Evolutionary conservation across 371 early-diverging fungal genomes (phyloP), one percentile per base, ranked within the genome.

Genomic region (Gilbertella persicaria): DNA sequence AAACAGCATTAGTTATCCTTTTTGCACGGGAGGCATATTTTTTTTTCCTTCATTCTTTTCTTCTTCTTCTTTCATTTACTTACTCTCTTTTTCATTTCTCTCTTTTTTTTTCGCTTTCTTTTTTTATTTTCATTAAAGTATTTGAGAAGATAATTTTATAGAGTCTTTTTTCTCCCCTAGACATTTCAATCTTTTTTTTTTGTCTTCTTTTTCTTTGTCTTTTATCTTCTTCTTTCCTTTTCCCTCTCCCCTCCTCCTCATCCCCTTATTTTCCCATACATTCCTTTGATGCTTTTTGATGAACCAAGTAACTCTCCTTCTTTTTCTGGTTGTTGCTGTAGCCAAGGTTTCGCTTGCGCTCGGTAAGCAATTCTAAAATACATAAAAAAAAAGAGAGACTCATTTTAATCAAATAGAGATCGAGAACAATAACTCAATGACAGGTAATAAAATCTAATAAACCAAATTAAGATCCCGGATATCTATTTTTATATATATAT

Each of bases 281-380:
- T 61, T 60, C 56, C 53, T 53, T 57, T 60, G 56, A 57, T 64
- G 53, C 62, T 55, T 41, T 64, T 71, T 71, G 67, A 71, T 71
- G 71, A 64, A 62, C 57, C 64, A 61, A 60, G 37, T 49, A 61
- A 63, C 62, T 53, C 61, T 66, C 50, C 65, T 71, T 64, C 51
- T 71, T 39, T 62, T 67, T 30, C 26, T 71, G 38, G 46, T 64
- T 50, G 37, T 58, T 26, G 38, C 64, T 53, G 36, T 64, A 55
- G 50, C 64, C 61, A 55, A 54, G 35, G 12, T 63, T 19, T 43
- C 61, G 36, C 29, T 63, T 52, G 66, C 61, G 37, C 41, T 45
- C 26, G 58, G 58, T 53, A 62, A 43, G 16, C 0, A 36, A 19
- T 17, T 2, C 13, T 16, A n/a, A 10, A 19, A 41, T 35, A 5